A percentile compares a stretch with the other conserved stretches of the same genome.
Conservation (phyloP, 257 asterid species). For the Fraxinus anomala region DNA sequence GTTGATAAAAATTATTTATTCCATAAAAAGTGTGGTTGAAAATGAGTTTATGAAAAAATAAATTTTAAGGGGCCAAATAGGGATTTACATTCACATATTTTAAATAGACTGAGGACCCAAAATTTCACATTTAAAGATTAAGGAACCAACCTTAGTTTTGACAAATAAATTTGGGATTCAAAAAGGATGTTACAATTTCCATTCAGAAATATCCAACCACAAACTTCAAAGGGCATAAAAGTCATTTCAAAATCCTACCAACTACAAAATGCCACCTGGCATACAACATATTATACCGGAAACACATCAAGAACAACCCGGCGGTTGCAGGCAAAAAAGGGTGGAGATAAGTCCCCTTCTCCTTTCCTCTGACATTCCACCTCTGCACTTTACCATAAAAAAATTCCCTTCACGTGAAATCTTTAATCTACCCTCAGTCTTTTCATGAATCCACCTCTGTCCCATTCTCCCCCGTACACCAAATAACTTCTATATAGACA, state of each 20-base stretch:
- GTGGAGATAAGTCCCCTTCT: constrained; percentile 66
- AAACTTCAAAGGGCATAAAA: background rate
- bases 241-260: constrained; percentile 9
- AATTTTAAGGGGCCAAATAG: too few relatives aligned
- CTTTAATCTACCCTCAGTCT: constrained; percentile 31
- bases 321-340: constrained; percentile 45
- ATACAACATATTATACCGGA: too few relatives aligned
- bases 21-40: too few relatives aligned
- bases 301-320: constrained; percentile 24
- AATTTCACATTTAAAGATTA: too few relatives aligned
- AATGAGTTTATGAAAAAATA: too few relatives aligned
- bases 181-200: too few relatives aligned
- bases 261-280: constrained; percentile 35
- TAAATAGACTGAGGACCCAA: too few relatives aligned
- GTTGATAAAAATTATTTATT: too few relatives aligned
- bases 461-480: constrained; percentile 22
- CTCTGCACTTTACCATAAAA: constrained; percentile 43
- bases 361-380: constrained; percentile 71
- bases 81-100: too few relatives aligned
- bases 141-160: too few relatives aligned
- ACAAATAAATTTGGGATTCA: too few relatives aligned
- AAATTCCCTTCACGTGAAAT: background rate
- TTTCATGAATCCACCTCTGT: constrained; percentile 16
- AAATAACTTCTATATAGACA: constrained; percentile 25
- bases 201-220: too few relatives aligned